These are phyloP conservation scores for Suillus subalutaceus DNA, from an alignment of 768 basidiomycete species.

Conservation along the genomic window DNA sequence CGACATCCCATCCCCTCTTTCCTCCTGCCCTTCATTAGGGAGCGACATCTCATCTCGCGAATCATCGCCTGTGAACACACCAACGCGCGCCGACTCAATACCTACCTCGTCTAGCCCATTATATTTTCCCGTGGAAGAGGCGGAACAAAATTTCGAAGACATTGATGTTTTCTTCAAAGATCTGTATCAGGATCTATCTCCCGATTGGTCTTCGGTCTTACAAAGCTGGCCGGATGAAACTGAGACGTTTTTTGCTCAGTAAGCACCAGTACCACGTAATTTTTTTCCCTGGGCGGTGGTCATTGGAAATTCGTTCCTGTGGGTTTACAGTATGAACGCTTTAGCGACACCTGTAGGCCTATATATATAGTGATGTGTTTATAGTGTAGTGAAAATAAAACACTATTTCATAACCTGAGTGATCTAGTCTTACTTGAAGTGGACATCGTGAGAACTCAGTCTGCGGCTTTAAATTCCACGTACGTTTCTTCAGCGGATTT, in stretches of 20 bases:
- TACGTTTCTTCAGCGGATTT: too few relatives aligned
- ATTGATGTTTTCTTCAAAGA: neutral
- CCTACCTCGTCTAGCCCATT: neutral
- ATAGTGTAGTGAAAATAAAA: neutral
- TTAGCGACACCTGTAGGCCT: neutral
- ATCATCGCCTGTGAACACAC: neutral
- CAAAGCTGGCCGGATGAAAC: too few relatives aligned
- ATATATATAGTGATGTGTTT: neutral
- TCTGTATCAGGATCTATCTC: neutral
- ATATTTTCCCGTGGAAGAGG: neutral
- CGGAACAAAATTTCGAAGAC: neutral
- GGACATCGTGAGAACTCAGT: neutral
- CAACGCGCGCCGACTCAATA: too few relatives aligned
- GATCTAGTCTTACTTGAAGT: neutral
- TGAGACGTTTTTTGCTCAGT: neutral
- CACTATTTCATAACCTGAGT: neutral
- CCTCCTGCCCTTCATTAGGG: neutral
- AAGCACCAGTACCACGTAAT: neutral
- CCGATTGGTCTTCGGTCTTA: neutral
- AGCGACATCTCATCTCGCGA: neutral
- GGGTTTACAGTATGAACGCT: constrained; percentile 2
- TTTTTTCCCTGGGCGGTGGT: neutral
- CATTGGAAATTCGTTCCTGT: neutral
- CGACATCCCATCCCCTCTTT: neutral
- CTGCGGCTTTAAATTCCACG: neutral